Evolutionary conservation across 108 stramenopile genomes (phyloP).

Genomic region (Aurantiochytrium sp.): DNA sequence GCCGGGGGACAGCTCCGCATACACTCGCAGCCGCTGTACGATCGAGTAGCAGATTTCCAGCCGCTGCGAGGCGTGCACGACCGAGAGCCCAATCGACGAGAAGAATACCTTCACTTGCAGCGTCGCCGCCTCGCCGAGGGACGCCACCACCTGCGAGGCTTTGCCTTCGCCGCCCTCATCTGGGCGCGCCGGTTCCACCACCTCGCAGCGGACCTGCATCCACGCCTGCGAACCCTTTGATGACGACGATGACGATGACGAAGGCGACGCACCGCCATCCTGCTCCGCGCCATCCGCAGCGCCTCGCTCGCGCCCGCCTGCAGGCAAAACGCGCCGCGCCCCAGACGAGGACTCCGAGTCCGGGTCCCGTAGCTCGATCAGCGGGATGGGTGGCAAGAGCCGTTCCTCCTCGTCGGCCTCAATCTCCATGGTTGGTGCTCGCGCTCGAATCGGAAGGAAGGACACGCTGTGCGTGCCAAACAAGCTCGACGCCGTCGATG

Average conservation of each 20-base stretch:
- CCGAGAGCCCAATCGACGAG: neutral
- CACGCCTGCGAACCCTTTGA: neutral
- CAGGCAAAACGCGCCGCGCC: neutral
- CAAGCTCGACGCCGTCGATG: neutral
- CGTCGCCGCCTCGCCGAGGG: neutral
- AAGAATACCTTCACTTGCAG: neutral
- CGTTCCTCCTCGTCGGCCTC: neutral
- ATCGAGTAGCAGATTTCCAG: neutral
- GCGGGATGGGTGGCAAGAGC: neutral
- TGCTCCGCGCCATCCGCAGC: too few species aligned
- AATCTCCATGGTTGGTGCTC: neutral
- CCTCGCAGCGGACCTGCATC: neutral
- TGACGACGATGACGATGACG: too few species aligned
- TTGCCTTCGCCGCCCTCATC: neutral
- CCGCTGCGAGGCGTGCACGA: neutral
- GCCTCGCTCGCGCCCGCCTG: too few species aligned
- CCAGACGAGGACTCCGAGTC: neutral
- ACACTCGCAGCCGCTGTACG: neutral
- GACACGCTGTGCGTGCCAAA: neutral
- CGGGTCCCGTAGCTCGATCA: neutral
- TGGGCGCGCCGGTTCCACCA: neutral
- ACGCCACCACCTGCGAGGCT: neutral
- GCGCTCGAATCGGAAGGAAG: neutral
- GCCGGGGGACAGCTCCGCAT: neutral
- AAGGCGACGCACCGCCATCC: too few species aligned